These are phyloP conservation scores for Canna indica DNA, from an alignment of 176 grass and related monocot genomes.

Conservation along the genomic window DNA sequence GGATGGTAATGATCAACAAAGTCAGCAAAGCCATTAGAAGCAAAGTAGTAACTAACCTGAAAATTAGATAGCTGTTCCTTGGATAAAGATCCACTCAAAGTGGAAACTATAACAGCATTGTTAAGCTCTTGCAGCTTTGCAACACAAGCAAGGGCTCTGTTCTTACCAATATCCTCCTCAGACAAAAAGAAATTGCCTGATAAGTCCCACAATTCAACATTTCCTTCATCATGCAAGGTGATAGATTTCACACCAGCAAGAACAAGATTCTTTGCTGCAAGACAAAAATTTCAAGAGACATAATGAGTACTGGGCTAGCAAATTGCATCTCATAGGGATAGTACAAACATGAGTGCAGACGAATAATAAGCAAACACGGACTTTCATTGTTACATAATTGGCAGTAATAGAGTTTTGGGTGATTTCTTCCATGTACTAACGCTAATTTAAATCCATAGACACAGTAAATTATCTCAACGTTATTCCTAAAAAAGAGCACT, in stretches of 20 bases:
- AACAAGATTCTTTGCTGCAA: slow-evolving; percentile 76
- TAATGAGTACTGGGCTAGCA: not conserved
- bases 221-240: slow-evolving; percentile 57
- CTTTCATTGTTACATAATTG: too few relatives aligned
- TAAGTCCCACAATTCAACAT: slow-evolving; percentile 75
- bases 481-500: too few relatives aligned
- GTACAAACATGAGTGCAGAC: too few relatives aligned
- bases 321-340: too few relatives aligned
- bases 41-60: slow-evolving; percentile 35
- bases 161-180: slow-evolving; percentile 60
- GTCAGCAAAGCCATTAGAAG: not conserved
- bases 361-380: too few relatives aligned
- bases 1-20: not conserved
- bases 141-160: slow-evolving; percentile 44
- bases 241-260: slow-evolving; percentile 78
- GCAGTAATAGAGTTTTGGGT: too few relatives aligned
- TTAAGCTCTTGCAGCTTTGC: slow-evolving; percentile 73
- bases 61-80: slow-evolving; percentile 65
- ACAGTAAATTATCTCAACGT: too few relatives aligned
- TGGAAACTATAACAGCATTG: slow-evolving; percentile 64
- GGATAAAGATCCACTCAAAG: slow-evolving; percentile 38
- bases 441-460: too few relatives aligned
- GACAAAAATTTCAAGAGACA: not conserved
- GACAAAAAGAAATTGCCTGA: slow-evolving; percentile 78
- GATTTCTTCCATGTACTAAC: too few relatives aligned